Evolutionary conservation across 768 basidiomycete genomes (phyloP).

Genomic region (Boletus rubroflammeus): DNA sequence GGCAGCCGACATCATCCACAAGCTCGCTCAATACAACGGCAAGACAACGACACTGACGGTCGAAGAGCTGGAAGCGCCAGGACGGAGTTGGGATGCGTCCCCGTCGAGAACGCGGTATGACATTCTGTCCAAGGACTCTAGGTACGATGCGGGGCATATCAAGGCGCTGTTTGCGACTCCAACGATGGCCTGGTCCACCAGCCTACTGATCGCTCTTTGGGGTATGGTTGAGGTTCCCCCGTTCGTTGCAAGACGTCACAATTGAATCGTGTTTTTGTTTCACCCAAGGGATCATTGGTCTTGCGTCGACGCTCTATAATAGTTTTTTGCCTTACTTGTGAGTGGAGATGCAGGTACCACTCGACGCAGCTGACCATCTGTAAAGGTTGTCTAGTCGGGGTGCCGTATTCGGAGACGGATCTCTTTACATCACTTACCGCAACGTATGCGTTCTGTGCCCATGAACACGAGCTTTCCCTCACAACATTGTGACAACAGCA

Average conservation of each 20-base stretch:
- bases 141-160: constrained; percentile 43
- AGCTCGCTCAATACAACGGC: constrained; percentile 51
- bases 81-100: constrained; percentile 10
- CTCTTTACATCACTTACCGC: constrained; percentile 67
- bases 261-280: neutral
- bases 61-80: constrained; percentile 41
- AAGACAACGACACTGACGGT: constrained; percentile 39
- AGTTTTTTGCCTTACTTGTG: constrained; percentile 52
- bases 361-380: neutral
- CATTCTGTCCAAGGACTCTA: constrained; percentile 40
- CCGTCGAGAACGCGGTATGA: constrained; percentile 13
- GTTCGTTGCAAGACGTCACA: neutral
- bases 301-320: constrained; percentile 68
- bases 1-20: constrained; percentile 46
- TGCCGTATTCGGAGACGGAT: constrained; percentile 65
- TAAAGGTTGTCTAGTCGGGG: constrained; percentile 59
- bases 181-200: constrained; percentile 64
- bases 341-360: constrained; percentile 11
- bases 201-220: constrained; percentile 47
- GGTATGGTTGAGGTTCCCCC: constrained; percentile 31
- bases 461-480: neutral
- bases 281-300: constrained; percentile 59
- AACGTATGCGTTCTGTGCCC: constrained; percentile 41
- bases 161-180: constrained; percentile 59
- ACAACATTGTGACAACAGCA: constrained; percentile 38